Evolutionary conservation across 352 stramenopile genomes (phyloP).

Genomic region (Globisporangium yorkense): DNA sequence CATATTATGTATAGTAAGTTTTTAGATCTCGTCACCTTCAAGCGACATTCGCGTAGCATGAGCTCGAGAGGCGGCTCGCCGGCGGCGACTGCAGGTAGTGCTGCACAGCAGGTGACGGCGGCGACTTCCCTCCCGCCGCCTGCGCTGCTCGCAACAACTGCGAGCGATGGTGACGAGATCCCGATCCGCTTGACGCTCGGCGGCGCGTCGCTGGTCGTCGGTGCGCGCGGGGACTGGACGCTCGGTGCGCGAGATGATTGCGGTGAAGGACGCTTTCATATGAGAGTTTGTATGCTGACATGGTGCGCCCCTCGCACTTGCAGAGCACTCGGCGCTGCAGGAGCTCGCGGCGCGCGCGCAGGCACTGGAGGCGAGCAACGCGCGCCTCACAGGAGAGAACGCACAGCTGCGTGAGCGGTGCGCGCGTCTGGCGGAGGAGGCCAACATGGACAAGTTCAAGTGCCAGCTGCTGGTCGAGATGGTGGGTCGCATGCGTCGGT

Average conservation of each 20-base stretch:
- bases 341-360: conserved; percentile 26
- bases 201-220: conserved; percentile 38
- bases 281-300: background rate
- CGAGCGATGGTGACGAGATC: conserved; percentile 37
- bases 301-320: too few relatives aligned
- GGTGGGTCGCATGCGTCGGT: conserved; percentile 19
- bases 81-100: background rate
- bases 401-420: conserved; percentile 48
- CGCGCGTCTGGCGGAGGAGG: conserved; percentile 61
- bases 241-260: conserved; percentile 30
- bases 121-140: background rate
- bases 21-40: conserved; percentile 4
- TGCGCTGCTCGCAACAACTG: background rate
- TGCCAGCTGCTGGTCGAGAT: conserved; percentile 85
- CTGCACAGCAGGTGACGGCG: background rate
- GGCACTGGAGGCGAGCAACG: conserved; percentile 37
- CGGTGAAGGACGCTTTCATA: background rate
- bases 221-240: conserved; percentile 45
- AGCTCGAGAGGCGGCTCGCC: background rate
- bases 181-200: conserved; percentile 58
- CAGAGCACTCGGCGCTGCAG: conserved; percentile 57
- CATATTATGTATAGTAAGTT: background rate
- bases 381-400: conserved; percentile 55
- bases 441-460: conserved; percentile 88
- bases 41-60: background rate